A percentile compares a stretch with the other conserved stretches of the same genome.
Conservation (phyloP, 345 rosid species). For the Eucalyptus globulus region DNA sequence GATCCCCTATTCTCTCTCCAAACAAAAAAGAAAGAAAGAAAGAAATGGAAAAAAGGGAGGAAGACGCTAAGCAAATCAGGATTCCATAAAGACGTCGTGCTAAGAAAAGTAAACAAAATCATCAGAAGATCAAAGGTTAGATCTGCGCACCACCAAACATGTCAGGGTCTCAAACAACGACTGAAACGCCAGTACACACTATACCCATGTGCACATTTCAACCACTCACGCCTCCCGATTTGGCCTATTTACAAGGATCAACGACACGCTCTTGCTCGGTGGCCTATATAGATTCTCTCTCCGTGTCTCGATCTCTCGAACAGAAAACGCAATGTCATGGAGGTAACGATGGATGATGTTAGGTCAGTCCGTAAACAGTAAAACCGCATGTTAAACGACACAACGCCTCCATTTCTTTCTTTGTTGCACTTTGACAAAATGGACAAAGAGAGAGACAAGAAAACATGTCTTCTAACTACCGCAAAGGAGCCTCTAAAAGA, state of each 20-base stretch:
- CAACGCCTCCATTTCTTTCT: too few species aligned
- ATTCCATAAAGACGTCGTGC: background rate
- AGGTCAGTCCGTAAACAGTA: background rate
- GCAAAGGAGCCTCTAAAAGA: background rate
- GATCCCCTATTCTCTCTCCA: background rate
- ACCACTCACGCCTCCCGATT: background rate
- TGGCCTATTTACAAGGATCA: background rate
- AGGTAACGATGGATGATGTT: background rate
- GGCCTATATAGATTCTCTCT: background rate
- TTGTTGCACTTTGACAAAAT: background rate
- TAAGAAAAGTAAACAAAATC: background rate
- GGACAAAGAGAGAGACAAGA: background rate
- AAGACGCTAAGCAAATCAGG: background rate
- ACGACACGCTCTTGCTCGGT: background rate
- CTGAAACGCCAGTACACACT: background rate
- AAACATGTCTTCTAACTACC: background rate
- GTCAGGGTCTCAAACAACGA: background rate
- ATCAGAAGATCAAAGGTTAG: background rate
- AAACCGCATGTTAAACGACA: background rate
- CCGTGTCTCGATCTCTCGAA: too few species aligned
- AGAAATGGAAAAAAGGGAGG: too few species aligned
- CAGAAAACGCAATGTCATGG: too few species aligned
- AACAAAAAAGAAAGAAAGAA: too few species aligned
- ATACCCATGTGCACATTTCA: background rate
- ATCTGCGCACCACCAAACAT: background rate